Evolutionary conservation across 2,329 filamentous ascomycete genomes (phyloP).

Genomic region (Thielaviopsis euricoi): DNA sequence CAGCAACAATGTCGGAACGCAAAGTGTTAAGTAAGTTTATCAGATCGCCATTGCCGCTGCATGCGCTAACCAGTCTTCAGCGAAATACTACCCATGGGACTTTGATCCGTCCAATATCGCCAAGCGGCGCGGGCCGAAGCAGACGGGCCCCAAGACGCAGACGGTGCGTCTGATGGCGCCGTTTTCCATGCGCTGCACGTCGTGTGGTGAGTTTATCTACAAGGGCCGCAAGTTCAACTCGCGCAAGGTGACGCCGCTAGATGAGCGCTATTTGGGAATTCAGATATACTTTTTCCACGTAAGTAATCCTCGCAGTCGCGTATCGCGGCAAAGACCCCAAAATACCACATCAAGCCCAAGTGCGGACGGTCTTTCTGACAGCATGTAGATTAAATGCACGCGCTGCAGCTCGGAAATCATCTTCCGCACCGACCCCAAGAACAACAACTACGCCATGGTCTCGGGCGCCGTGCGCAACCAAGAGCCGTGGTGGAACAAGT

Average conservation of each 20-base stretch:
- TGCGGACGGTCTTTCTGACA: no score
- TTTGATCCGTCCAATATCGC: conserved; percentile 78
- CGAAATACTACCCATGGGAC: conserved; percentile 52
- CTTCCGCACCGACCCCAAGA: conserved; percentile 88
- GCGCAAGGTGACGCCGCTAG: conserved; percentile 73
- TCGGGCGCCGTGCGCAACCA: conserved; percentile 82
- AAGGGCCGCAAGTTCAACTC: conserved; percentile 92
- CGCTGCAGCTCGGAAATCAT: conserved; percentile 75
- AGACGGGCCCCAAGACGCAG: conserved; percentile 62
- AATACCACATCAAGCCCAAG: no score
- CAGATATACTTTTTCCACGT: conserved; percentile 66
- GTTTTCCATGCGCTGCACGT: conserved; percentile 27
- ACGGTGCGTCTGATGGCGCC: conserved; percentile 68
- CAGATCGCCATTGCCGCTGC: neutral
- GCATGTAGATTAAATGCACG: conserved; percentile 55
- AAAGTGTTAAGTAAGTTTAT: conserved; percentile 48
- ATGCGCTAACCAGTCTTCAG: conserved; percentile 15
- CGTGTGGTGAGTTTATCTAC: conserved; percentile 65
- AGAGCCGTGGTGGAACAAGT: conserved; percentile 63
- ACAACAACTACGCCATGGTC: conserved; percentile 74
- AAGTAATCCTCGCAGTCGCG: conserved; percentile 21
- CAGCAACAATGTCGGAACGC: conserved; percentile 61
- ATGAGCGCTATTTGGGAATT: conserved; percentile 78
- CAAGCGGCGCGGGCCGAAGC: conserved; percentile 52
- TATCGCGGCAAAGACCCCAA: no score